Conservation (phyloP, 768 basidiomycete genomes). For the Crucibulum laeve region DNA sequence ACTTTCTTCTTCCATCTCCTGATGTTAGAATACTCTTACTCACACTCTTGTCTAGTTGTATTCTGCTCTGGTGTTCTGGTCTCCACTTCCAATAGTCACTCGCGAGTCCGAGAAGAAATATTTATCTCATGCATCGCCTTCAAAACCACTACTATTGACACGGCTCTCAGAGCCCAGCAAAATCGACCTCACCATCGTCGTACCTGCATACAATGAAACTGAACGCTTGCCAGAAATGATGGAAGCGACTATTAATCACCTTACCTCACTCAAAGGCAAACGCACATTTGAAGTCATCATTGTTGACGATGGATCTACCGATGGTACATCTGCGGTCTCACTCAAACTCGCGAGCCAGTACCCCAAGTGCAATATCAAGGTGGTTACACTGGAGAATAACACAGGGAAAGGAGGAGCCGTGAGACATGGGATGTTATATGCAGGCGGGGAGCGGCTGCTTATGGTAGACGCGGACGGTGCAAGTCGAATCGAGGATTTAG, state of each 20-base stretch:
- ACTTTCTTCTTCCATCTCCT: constrained; percentile 1
- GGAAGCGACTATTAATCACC: constrained; percentile 63
- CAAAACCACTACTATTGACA: constrained; percentile 51
- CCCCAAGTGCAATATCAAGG: constrained; percentile 58
- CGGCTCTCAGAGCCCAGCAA: constrained; percentile 50
- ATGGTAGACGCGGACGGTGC: constrained; percentile 97
- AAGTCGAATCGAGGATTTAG: constrained; percentile 81
- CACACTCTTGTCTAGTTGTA: constrained; percentile 50
- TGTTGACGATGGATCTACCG: constrained; percentile 86
- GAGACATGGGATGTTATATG: constrained; percentile 84
- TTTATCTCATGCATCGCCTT: constrained; percentile 49
- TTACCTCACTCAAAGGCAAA: constrained; percentile 34
- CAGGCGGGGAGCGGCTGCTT: constrained; percentile 70
- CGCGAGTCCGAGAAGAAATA: constrained; percentile 68
- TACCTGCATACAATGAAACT: constrained; percentile 91
- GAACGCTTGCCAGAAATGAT: constrained; percentile 86
- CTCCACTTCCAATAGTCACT: constrained; percentile 63
- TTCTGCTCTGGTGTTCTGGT: constrained; percentile 65
- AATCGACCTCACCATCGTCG: constrained; percentile 74
- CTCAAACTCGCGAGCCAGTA: constrained; percentile 59
- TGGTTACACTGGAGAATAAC: constrained; percentile 76
- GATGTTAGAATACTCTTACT: constrained; percentile 6
- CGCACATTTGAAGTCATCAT: constrained; percentile 80
- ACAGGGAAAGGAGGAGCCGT: constrained; percentile 93
- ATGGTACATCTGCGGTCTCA: constrained; percentile 65